Base-by-base conservation (phyloP, 2,329 filamentous ascomycete species). In the Ascosphaera acerosa region DNA sequence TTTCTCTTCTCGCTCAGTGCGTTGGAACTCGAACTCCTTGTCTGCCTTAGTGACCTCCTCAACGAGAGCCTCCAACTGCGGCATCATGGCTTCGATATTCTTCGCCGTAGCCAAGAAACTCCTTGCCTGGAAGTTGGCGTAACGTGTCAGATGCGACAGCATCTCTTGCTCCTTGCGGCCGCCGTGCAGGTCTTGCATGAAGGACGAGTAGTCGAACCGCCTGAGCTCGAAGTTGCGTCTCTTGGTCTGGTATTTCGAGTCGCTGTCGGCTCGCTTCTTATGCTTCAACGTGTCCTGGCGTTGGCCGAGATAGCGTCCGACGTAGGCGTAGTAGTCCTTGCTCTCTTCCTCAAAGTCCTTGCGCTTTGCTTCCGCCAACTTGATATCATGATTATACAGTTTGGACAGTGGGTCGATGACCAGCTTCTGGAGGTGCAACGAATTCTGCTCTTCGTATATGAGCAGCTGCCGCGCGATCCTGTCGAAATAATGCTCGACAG, bases 91-190 rank as follows among this genome's bases (percentile, higher is more conserved):
- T 39, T 91, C 82, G 31, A 97, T 73, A 50, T 75, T 90, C 51
- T 82, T 82, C 9, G 84, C 75, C 0, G 82, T 75, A 1, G 65
- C 58, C 32, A 94, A 58, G 44, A 90, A 94, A 35, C 66, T 72
- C 43, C 68, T 73, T 10, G 87, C 78, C 47, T 97, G 87, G 3
- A 74, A 70, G 47, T 90, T 81, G 6, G 89, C 89, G 48, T 82
- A 97, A 47, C 75, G 84, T 2, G 87, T 97, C 18, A 97, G 61
- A 46, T 92, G 77, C 1, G 84, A 94, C 18, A 97, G 54, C 3
- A 97, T 77, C 49, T 97, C 87, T 46, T 94, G 87, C 44, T 97
- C 87, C 49, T 94, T 97, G 38, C 87, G 73, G n/a, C 87, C 87
- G 18, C 87, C 87, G 38, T 94, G 87, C n/a, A 97, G 62, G 56